These are phyloP conservation scores for Luffa acutangula DNA, from an alignment of 306 rosid species.

Conservation along the genomic window DNA sequence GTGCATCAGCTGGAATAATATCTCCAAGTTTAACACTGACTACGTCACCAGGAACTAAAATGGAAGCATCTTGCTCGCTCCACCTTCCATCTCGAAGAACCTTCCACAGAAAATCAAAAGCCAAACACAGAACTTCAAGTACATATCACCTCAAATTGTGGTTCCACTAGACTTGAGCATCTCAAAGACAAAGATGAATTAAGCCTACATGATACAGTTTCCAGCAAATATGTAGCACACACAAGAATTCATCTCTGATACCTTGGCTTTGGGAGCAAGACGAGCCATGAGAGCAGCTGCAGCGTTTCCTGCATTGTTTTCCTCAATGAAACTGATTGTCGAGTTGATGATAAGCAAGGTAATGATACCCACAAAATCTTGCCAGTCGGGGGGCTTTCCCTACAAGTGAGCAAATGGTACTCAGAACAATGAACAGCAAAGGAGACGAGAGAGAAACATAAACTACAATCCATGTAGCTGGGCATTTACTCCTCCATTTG, in stretches of 20 bases:
- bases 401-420: slow-evolving; percentile 16
- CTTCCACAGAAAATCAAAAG: slow-evolving; percentile 27
- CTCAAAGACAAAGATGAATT: not conserved
- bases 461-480: slow-evolving; percentile 6
- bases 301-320: slow-evolving; percentile 96
- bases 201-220: not conserved
- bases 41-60: slow-evolving; percentile 87
- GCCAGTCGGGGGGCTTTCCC: slow-evolving; percentile 98
- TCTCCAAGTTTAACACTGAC: slow-evolving; percentile 96
- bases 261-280: slow-evolving; percentile 98
- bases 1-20: slow-evolving; percentile 88
- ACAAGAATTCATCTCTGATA: slow-evolving; percentile 15
- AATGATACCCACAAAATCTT: slow-evolving; percentile 96
- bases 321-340: slow-evolving; percentile 94
- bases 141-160: not conserved
- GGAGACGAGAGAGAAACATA: not conserved
- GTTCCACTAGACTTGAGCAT: not conserved
- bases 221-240: not conserved
- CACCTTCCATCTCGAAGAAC: slow-evolving; percentile 98
- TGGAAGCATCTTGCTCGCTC: slow-evolving; percentile 82
- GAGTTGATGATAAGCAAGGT: slow-evolving; percentile 87
- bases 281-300: slow-evolving; percentile 99
- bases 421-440: not conserved
- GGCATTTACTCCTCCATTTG: slow-evolving; percentile 90
- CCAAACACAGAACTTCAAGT: not conserved